These are phyloP conservation scores for Triglochin maritima DNA, from an alignment of 106 monocot species.

Conservation along the genomic window DNA sequence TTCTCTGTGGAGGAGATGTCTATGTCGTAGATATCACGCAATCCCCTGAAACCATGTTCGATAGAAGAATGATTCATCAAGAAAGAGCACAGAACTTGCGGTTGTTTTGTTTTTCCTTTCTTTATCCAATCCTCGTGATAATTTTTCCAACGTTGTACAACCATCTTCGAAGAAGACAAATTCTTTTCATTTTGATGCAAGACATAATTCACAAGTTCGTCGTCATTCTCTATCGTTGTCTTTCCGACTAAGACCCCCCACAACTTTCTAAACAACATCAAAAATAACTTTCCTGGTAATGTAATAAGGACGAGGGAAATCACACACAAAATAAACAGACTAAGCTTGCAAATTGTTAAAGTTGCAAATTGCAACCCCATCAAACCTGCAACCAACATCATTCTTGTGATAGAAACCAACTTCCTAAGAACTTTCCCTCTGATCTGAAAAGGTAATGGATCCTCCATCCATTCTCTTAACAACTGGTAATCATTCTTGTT, in stretches of 20 bases:
- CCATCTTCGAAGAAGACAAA: not conserved
- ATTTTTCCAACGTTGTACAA: not conserved
- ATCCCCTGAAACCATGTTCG: not conserved
- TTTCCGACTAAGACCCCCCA: not conserved
- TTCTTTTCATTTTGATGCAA: not conserved
- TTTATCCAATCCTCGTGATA: not conserved
- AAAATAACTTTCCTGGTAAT: not conserved
- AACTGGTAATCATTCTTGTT: constrained; percentile 1
- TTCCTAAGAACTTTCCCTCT: not conserved
- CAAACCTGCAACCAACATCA: not conserved
- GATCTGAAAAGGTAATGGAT: not conserved
- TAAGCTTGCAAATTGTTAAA: not conserved
- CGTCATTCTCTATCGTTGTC: not conserved
- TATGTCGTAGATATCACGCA: not conserved
- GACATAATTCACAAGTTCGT: not conserved
- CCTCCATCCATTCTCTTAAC: not conserved
- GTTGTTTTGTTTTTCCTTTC: not conserved
- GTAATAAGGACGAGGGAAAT: too few species aligned
- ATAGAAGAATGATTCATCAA: not conserved
- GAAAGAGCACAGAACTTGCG: not conserved
- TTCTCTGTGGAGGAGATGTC: not conserved
- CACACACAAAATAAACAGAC: too few species aligned
- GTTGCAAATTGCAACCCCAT: not conserved
- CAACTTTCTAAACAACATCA: not conserved
- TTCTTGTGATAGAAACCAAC: not conserved